Percentiles rank a stretch among this genome's conserved stretches.
These are phyloP conservation scores for Leucosporidium scottii DNA, from an alignment of 768 basidiomycete genomes.

Conservation along the genomic window DNA sequence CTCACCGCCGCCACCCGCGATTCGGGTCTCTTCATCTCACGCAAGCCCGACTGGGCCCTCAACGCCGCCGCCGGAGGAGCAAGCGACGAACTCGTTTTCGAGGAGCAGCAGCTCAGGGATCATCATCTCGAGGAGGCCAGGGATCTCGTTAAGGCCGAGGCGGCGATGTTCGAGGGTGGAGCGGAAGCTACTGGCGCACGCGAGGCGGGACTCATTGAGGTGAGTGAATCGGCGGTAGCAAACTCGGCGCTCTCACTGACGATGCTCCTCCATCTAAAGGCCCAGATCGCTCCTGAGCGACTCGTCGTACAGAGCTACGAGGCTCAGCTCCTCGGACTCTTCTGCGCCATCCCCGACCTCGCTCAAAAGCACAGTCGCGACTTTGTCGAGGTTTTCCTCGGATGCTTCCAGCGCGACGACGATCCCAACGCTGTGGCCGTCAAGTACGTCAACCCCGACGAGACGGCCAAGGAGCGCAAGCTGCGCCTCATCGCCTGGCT, in stretches of 20 bases:
- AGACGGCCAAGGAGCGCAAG: constrained; percentile 42
- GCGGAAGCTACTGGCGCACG: constrained; percentile 11
- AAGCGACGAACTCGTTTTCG: constrained; percentile 18
- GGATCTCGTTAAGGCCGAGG: constrained; percentile 6
- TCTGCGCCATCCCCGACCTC: constrained; percentile 62
- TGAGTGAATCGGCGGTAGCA: background rate
- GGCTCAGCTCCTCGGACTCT: constrained; percentile 62
- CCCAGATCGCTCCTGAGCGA: constrained; percentile 47
- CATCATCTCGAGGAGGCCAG: constrained; percentile 25
- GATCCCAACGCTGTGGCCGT: constrained; percentile 23
- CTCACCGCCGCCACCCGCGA: constrained; percentile 25
- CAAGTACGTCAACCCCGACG: constrained; percentile 22
- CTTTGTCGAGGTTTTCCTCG: constrained; percentile 76
- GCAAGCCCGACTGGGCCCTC: constrained; percentile 20
- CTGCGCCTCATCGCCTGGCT: constrained; percentile 68
- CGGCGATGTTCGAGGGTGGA: constrained; percentile 18
- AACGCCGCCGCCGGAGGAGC: background rate
- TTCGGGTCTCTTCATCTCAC: constrained; percentile 24
- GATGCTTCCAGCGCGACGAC: constrained; percentile 41
- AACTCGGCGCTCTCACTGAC: background rate
- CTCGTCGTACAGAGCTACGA: constrained; percentile 74
- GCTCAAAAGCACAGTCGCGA: constrained; percentile 82
- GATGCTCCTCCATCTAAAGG: constrained; percentile 30
- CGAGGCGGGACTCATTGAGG: constrained; percentile 16
- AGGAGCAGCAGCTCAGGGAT: constrained; percentile 29